These are phyloP conservation scores for Tuber borchii DNA, from an alignment of 495 filamentous ascomycete genomes.

Conservation along the genomic window DNA sequence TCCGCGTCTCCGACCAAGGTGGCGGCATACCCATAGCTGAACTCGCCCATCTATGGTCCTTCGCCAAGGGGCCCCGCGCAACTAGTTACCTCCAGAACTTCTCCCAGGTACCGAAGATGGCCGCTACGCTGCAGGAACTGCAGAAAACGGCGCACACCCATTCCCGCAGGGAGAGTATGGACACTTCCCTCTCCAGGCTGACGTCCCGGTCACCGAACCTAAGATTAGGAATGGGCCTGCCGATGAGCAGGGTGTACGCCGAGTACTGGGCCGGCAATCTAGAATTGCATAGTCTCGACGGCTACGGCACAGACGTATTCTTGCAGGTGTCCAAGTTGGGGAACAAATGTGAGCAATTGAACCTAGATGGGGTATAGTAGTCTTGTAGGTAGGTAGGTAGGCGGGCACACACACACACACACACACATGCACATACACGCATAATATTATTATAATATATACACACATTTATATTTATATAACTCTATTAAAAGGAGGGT, in stretches of 20 bases:
- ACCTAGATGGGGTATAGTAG: constrained; percentile 36
- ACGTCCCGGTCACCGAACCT: constrained; percentile 79
- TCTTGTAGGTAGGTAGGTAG: neutral
- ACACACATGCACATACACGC: neutral
- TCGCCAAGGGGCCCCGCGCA: constrained; percentile 78
- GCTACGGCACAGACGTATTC: constrained; percentile 96
- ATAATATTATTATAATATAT: too few species aligned
- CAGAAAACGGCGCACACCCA: constrained; percentile 42
- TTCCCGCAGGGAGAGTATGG: constrained; percentile 39
- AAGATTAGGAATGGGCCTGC: constrained; percentile 85
- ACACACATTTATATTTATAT: neutral
- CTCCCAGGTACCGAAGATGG: constrained; percentile 79
- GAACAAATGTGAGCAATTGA: constrained; percentile 97
- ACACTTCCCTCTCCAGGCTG: constrained; percentile 66
- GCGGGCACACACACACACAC: neutral
- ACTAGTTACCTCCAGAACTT: constrained; percentile 71
- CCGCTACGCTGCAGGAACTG: constrained; percentile 90
- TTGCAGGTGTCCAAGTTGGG: constrained; percentile 94
- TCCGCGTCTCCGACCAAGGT: constrained; percentile 90
- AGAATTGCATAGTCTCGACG: constrained; percentile 87
- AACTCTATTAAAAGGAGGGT: neutral
- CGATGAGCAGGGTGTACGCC: constrained; percentile 89
- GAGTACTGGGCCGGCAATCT: constrained; percentile 97
- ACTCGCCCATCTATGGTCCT: constrained; percentile 90
- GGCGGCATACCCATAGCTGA: constrained; percentile 81